Conservation (phyloP, 1,284 basidiomycete species). For the Pyrrhoderma noxium region DNA sequence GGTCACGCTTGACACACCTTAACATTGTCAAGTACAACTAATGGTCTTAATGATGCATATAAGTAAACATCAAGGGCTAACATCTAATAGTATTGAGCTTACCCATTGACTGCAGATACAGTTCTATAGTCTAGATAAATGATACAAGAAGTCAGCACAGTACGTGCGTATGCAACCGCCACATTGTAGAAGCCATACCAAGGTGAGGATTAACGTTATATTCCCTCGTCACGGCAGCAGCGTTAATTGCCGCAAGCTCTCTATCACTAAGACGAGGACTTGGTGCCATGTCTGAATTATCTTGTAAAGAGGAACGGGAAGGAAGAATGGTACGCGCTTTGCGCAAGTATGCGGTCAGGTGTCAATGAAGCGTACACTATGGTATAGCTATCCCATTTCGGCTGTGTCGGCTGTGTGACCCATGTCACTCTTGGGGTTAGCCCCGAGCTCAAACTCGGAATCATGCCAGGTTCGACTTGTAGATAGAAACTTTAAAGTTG, state of each 20-base stretch:
- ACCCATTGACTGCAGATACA: constrained; percentile 96
- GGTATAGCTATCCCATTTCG: too few relatives aligned
- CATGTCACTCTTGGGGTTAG: too few relatives aligned
- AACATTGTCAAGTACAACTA: constrained; percentile 98
- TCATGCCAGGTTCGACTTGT: too few relatives aligned
- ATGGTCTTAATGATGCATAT: too few relatives aligned
- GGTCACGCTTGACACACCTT: constrained; percentile 51
- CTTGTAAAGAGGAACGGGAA: too few relatives aligned
- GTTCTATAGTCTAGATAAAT: constrained; percentile 79
- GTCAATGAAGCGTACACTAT: too few relatives aligned
- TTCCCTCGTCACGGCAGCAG: constrained; percentile 79
- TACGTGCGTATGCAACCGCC: neutral
- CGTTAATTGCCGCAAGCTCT: constrained; percentile 79
- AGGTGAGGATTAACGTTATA: constrained; percentile 86
- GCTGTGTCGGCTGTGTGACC: too few relatives aligned
- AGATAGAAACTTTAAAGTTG: too few relatives aligned
- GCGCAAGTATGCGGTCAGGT: too few relatives aligned
- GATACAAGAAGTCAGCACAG: constrained; percentile 15
- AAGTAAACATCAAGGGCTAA: constrained; percentile 11
- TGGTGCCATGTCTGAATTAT: constrained; percentile 4
- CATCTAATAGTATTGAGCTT: constrained; percentile 14
- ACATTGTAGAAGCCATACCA: constrained; percentile 40
- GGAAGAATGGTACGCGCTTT: too few relatives aligned
- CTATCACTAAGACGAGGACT: constrained; percentile 56
- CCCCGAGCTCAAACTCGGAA: too few relatives aligned